Base-by-base conservation (phyloP, 2,329 filamentous ascomycete genomes). In the Neofusicoccum sp. region DNA sequence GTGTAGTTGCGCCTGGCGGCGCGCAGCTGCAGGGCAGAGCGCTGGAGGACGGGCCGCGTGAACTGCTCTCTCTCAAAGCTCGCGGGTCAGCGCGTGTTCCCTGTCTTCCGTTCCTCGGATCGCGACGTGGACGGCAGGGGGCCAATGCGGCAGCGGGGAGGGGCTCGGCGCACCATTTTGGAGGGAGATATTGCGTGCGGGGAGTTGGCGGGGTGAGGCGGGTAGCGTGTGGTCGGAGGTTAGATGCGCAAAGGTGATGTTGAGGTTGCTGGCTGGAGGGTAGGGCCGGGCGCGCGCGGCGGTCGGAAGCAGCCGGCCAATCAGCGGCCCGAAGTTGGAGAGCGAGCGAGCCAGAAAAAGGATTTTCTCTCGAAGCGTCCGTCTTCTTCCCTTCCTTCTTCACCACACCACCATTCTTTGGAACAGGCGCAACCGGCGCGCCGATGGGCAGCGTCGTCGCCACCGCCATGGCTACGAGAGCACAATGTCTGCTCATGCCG, bases 1-100 rank as follows among this genome's bases (percentile, higher is more conserved):
- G 79, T 73, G 73, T 80, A 79, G 34, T 68, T 68, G 59, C 70
- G 71, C 24, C 76, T 70, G 63, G 66, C 64, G 33, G 68, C 59
- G 71, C 68, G 74, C 38, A 72, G 71, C 64, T 71, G 68, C 45
- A 60, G 16, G 58, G 47, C 38, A 12, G 9, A 9, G 47, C 12
- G 30, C 28, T 43, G 34, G 16, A 34, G 45, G 26, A 43, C 38
- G 8, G 36, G 36, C 28, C 51, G 36, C 6, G 34, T 33, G n/a
- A 31, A 45, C 57, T 59, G 33, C n/a, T 6, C 3, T 6, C 8
- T 6, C 14, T 41, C n/a, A n/a, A n/a, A n/a, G n/a, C n/a, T n/a
- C n/a, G n/a, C n/a, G n/a, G n/a, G n/a, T n/a, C n/a, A n/a, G n/a
- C 6, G 11, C 1, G 3, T 14, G 26, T 16, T 41, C 30, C 34